Percentiles rank a stretch among this genome's conserved stretches.
Conservation (phyloP, 352 stramenopile species). For the Phytopythium montanum region DNA sequence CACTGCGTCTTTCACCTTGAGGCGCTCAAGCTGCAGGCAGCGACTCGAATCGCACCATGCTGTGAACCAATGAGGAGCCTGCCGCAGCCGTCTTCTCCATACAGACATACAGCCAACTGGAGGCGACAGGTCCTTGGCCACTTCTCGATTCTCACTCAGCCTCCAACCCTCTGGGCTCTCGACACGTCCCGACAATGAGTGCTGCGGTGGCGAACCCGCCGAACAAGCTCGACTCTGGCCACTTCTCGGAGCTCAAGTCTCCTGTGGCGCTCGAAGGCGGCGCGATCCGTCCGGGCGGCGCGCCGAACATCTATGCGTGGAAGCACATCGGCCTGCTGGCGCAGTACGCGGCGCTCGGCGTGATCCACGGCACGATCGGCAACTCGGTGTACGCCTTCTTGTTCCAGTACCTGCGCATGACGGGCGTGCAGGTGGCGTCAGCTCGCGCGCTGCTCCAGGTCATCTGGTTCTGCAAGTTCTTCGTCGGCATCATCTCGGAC, state of each 20-base stretch:
- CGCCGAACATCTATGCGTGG: conserved; percentile 30
- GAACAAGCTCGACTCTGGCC: conserved; percentile 1
- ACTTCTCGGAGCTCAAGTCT: conserved; percentile 30
- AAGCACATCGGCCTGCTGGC: conserved; percentile 35
- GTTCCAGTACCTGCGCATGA: conserved; percentile 35
- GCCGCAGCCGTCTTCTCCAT: background rate
- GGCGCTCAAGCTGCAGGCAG: background rate
- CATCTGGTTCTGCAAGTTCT: conserved; percentile 67
- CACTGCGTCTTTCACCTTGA: background rate
- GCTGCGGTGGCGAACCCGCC: background rate
- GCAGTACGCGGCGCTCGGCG: conserved; percentile 38
- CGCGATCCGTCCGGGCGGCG: conserved; percentile 29
- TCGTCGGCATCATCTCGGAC: conserved; percentile 41
- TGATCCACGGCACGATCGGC: conserved; percentile 47
- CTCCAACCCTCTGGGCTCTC: background rate
- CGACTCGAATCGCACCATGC: background rate
- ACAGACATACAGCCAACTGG: background rate
- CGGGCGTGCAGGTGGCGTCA: conserved; percentile 27
- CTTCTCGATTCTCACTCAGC: background rate
- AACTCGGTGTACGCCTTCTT: conserved; percentile 37
- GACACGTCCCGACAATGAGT: background rate
- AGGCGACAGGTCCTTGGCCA: background rate
- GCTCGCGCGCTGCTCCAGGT: conserved; percentile 37
- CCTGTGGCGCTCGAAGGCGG: conserved; percentile 28
- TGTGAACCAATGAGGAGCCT: too few species aligned